Conservation (phyloP, 345 rosid genomes). For the Aegle marmelos region DNA sequence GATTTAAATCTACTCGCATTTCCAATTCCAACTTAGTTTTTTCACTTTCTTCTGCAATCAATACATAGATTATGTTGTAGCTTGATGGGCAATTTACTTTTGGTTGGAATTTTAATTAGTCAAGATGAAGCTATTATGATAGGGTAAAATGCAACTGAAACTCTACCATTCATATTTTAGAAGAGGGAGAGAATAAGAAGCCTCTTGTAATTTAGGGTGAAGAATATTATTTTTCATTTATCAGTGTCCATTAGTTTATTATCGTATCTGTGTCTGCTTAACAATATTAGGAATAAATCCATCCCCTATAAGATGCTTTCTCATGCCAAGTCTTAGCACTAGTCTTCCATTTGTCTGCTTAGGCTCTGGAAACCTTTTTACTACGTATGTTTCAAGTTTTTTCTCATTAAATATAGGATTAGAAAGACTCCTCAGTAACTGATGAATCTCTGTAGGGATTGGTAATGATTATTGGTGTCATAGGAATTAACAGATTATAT, state of each 20-base stretch:
- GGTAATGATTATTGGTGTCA: too few relatives aligned
- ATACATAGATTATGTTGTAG: background rate
- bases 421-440: background rate
- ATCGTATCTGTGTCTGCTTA: background rate
- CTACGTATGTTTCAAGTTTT: background rate
- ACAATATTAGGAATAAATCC: background rate
- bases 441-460: too few relatives aligned
- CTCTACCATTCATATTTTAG: background rate
- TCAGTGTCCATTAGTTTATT: background rate
- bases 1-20: background rate
- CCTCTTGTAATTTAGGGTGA: background rate
- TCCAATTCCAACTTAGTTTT: background rate
- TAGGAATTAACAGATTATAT: too few relatives aligned
- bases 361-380: background rate
- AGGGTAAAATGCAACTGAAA: background rate
- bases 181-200: background rate
- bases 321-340: background rate
- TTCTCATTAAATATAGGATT: background rate
- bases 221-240: background rate
- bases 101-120: background rate
- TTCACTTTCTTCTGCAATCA: background rate
- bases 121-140: background rate
- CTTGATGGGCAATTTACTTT: background rate
- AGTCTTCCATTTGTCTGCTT: background rate
- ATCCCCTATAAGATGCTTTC: background rate